These are phyloP conservation scores for Penicillium soppii DNA, from an alignment of 495 filamentous ascomycete genomes.

Conservation along the genomic window DNA sequence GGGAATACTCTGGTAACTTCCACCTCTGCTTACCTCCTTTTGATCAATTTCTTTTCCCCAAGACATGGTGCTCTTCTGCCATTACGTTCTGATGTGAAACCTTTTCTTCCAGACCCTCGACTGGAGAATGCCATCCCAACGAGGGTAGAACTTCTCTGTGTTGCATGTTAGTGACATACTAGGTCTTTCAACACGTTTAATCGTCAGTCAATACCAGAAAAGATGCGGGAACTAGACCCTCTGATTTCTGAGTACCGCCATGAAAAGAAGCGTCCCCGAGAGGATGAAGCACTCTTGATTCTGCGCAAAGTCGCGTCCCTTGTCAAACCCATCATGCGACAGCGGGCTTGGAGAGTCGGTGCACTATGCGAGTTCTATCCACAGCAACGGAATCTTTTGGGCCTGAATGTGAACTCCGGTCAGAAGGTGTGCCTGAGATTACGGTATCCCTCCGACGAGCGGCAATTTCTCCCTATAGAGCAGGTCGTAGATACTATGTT, in stretches of 20 bases:
- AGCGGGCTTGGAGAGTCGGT: slow-evolving; percentile 75
- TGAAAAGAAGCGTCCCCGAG: slow-evolving; percentile 66
- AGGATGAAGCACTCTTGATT: slow-evolving; percentile 76
- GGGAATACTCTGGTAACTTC: neutral
- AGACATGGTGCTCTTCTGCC: neutral
- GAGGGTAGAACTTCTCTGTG: neutral
- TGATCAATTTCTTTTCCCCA: neutral
- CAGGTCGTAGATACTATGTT: slow-evolving; percentile 88
- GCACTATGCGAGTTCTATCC: slow-evolving; percentile 87
- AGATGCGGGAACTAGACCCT: slow-evolving; percentile 65
- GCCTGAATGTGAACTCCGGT: slow-evolving; percentile 76
- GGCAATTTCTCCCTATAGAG: slow-evolving; percentile 78
- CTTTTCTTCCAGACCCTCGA: neutral
- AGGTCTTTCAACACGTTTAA: neutral
- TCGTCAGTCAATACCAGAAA: slow-evolving; percentile 10
- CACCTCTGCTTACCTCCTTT: neutral
- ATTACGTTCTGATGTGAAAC: slow-evolving; percentile 8
- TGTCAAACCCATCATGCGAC: slow-evolving; percentile 95
- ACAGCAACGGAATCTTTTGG: slow-evolving; percentile 68
- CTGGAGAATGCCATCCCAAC: slow-evolving; percentile 8
- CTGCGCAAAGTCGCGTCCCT: slow-evolving; percentile 82
- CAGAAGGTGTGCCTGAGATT: slow-evolving; percentile 81
- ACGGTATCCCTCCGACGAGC: slow-evolving; percentile 71
- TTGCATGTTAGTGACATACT: neutral
- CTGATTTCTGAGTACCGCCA: slow-evolving; percentile 77